Evolutionary conservation across 306 rosid genomes (phyloP), one percentile per base, ranked within the genome.

Genomic region (Biancaea sappan): DNA sequence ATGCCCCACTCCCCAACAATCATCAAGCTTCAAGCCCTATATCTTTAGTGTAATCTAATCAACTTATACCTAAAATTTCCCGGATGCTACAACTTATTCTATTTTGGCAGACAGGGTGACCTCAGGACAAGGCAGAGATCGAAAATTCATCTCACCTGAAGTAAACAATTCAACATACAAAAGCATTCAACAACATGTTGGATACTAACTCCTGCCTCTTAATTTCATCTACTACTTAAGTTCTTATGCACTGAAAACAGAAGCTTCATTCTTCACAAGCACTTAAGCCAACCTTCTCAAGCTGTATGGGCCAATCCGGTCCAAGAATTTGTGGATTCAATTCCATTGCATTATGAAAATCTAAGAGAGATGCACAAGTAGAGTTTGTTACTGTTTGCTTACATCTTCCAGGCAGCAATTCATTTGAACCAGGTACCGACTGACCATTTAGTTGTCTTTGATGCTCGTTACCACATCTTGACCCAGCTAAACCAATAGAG

Each of bases 231-330:
- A 77, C 52, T 21, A 41, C 26, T 35, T 70, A 68, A 65, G 71
- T 15, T 53, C 78, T 70, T 58, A 80, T 63, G 71, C 64, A 69
- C 50, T 18, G 52, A 70, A 58, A 57, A 63, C 65, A 70, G 9
- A 32, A 66, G 56, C 70, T 67, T 92, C 91, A 83, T 54, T 95
- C 93, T 68, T 92, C 89, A 41, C 86, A 90, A 78, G 84, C 85
- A 61, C 69, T 82, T 65, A 92, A 48, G 80, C 82, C 71, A 73
- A 92, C 82, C 84, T 88, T 95, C 89, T 95, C 99, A 26, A 85
- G 97, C 84, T 88, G 98, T 66, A 76, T 58, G 32, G 92, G 75
- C 97, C 93, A 90, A 79, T 95, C 94, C 34, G 86, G 87, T 51
- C 99, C 97, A 26, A 95, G 97, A 72, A 80, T 37, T 64, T 83